A percentile compares a stretch with the other conserved stretches of the same genome.
These are phyloP conservation scores for Aureobasidium lini DNA, from an alignment of 2,329 filamentous ascomycete genomes.

Conservation along the genomic window DNA sequence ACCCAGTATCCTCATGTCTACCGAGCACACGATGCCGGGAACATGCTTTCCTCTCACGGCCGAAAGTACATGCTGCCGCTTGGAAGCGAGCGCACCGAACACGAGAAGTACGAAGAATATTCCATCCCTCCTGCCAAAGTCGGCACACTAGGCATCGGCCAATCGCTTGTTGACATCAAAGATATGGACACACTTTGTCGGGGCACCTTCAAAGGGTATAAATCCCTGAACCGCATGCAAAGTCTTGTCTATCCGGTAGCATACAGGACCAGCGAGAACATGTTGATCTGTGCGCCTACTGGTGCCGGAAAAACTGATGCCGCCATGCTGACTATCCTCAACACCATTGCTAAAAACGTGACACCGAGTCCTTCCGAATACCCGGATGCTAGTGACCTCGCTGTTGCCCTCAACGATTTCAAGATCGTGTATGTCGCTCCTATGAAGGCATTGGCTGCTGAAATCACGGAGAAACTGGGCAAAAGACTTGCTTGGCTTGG, in stretches of 20 bases:
- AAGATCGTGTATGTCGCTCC: slow-evolving; percentile 98
- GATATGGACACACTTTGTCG: slow-evolving; percentile 84
- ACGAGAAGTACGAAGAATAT: slow-evolving; percentile 79
- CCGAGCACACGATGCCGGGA: slow-evolving; percentile 72
- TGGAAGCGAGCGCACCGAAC: slow-evolving; percentile 64
- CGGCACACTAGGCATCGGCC: slow-evolving; percentile 63
- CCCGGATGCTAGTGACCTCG: slow-evolving; percentile 66
- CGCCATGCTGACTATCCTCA: slow-evolving; percentile 91
- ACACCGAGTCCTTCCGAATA: slow-evolving; percentile 72
- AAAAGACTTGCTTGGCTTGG: slow-evolving; percentile 91
- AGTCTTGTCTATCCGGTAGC: slow-evolving; percentile 92
- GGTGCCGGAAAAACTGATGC: slow-evolving; percentile 96
- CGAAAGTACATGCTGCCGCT: slow-evolving; percentile 74
- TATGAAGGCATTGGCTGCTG: slow-evolving; percentile 96
- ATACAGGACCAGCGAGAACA: slow-evolving; percentile 94
- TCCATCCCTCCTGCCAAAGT: slow-evolving; percentile 75
- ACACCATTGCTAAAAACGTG: slow-evolving; percentile 80
- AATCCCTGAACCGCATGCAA: slow-evolving; percentile 93
- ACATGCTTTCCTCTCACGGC: slow-evolving; percentile 71
- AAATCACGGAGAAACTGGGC: slow-evolving; percentile 89
- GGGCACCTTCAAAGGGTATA: slow-evolving; percentile 91
- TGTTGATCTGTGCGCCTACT: slow-evolving; percentile 96
- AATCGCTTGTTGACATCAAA: slow-evolving; percentile 68
- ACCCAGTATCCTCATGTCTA: slow-evolving; percentile 91
- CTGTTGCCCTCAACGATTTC: slow-evolving; percentile 78